A percentile compares a stretch with the other conserved stretches of the same genome.
Evolutionary conservation across 1,139 yeast genomes (phyloP).

Genomic region (Zygosaccharomyces pseudobailii): DNA sequence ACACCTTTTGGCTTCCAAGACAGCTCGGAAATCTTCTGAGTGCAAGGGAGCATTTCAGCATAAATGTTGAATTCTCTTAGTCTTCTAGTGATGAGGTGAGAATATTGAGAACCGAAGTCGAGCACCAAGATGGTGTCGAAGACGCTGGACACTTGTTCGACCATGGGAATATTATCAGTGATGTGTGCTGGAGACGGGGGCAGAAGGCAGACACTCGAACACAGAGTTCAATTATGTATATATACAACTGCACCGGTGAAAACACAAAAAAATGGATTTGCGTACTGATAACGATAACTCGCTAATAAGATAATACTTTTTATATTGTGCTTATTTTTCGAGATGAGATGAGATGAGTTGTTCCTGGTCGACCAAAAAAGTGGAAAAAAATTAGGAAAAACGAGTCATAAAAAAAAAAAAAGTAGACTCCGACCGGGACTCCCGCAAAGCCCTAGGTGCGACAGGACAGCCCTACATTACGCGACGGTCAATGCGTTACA

Average conservation of each 20-base stretch:
- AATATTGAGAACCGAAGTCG: constrained; percentile 98
- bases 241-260: not conserved
- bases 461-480: not conserved
- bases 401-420: not conserved
- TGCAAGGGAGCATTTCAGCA: constrained; percentile 99
- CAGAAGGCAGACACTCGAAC: not conserved
- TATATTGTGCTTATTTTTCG: not conserved
- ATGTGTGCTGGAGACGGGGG: not conserved
- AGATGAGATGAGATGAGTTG: constrained; percentile 13
- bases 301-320: not conserved
- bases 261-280: not conserved
- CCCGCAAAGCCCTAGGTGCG: not conserved
- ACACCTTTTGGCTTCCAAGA: constrained; percentile 96
- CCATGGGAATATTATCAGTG: constrained; percentile 3
- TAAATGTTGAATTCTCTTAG: constrained; percentile 96
- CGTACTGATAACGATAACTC: not conserved
- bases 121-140: constrained; percentile 96
- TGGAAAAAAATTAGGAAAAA: not conserved
- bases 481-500: not conserved
- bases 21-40: constrained; percentile 89
- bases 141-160: constrained; percentile 62
- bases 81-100: constrained; percentile 95
- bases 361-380: not conserved
- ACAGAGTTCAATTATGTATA: not conserved
- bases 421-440: not conserved